Evolutionary conservation across 2,329 filamentous ascomycete genomes (phyloP).

Genomic region (Chaetomium globosum): DNA sequence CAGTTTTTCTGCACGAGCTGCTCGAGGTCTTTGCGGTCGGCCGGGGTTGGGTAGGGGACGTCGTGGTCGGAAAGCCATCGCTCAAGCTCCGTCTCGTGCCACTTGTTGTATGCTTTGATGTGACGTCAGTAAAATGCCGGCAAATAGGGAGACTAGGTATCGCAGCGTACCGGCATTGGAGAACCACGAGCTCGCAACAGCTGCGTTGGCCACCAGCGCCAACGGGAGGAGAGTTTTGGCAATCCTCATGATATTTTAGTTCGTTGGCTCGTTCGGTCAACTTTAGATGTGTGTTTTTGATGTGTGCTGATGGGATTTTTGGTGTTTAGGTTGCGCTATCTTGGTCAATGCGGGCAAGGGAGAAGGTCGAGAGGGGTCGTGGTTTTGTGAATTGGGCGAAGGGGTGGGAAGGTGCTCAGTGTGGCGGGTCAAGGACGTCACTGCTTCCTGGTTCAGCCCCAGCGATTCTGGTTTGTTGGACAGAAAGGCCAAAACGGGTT

Average conservation of each 20-base stretch:
- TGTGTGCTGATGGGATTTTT: slow-evolving; percentile 1
- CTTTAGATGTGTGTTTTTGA: background rate
- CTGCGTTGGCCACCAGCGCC: slow-evolving; percentile 70
- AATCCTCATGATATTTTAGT: slow-evolving; percentile 70
- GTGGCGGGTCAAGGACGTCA: slow-evolving; percentile 30
- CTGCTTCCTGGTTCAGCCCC: slow-evolving; percentile 23
- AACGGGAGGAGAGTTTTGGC: slow-evolving; percentile 69
- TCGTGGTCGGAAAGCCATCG: slow-evolving; percentile 93
- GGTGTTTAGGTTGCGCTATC: background rate
- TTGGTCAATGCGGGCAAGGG: slow-evolving; percentile 4
- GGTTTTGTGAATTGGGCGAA: slow-evolving; percentile 19
- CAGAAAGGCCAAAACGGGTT: background rate
- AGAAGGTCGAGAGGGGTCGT: background rate
- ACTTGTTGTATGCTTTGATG: slow-evolving; percentile 87
- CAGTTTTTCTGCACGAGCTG: slow-evolving; percentile 87
- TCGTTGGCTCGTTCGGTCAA: slow-evolving; percentile 1
- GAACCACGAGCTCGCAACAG: slow-evolving; percentile 80
- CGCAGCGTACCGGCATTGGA: slow-evolving; percentile 72
- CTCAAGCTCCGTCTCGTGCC: slow-evolving; percentile 97
- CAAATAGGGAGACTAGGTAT: slow-evolving; percentile 16
- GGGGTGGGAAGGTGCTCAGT: background rate
- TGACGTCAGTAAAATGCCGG: slow-evolving; percentile 36
- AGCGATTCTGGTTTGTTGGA: slow-evolving; percentile 4
- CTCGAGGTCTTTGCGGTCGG: slow-evolving; percentile 94
- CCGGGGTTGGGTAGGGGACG: slow-evolving; percentile 83